Base-by-base conservation (phyloP, 2,329 filamentous ascomycete species). In the Ustulina deusta region DNA sequence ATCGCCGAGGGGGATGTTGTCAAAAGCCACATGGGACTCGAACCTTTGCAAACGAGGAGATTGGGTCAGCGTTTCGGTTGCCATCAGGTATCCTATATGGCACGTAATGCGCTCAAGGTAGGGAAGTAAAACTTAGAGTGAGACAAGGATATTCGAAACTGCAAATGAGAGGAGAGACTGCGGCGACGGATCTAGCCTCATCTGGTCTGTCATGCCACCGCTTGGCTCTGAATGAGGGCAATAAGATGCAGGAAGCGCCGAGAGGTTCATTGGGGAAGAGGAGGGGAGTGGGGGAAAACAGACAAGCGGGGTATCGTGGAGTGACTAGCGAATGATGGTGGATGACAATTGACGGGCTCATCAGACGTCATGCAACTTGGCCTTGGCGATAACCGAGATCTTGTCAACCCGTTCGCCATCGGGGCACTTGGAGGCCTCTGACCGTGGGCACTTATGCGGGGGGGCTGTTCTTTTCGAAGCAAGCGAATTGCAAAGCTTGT, bases 1-100 rank as follows among this genome's bases (percentile, higher is more conserved):
- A 73, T 89, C 87, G 74, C 86, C 86, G 48, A 84, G 81, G 44
- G 84, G 83, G 40, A 89, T 81, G 71, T 88, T 89, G 79, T 89
- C 87, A 75, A 89, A 89, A 42, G 84, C 86, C 66, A 89, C 86
- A 78, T 88, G 87, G 38, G 82, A 81, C 73, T 85, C 83, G 76
- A 89, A 89, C 74, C 87, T 89, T 78, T 80, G 77, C 54, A 75
- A 71, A 46, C 73, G 71, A 77, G 77, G 73, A 70, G 77, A 74
- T 40, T 76, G 68, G 64, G 75, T 79, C 66, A 78, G 76, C 67
- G 75, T 75, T 70, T 78, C 74, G 57, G 75, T 76, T 71, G 76
- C 74, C 77, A 79, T 79, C 52, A 70, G 66, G n/a, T 65, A 29
- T n/a, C 22, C 54, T 56, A 40, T 56, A 42, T 25, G 25, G 54